Base-by-base conservation (phyloP, 139 green algal genomes). In the Raphidocelis subcapitata region DNA sequence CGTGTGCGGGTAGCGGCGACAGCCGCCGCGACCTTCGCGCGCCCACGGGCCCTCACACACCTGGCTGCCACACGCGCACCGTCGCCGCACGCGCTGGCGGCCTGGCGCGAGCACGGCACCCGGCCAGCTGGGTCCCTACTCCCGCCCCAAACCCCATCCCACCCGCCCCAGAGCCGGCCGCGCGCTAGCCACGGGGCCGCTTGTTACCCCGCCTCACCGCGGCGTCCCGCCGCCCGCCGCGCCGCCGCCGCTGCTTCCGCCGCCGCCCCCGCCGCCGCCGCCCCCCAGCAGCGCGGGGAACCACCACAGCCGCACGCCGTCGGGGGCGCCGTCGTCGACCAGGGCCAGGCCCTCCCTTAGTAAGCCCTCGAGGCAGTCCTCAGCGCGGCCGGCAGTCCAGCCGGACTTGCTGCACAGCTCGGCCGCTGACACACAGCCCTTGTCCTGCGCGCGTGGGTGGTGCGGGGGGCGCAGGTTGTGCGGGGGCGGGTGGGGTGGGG, bases 261-360 rank as follows among this genome's bases (percentile, higher is more conserved):
- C 54, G n/a, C 54, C 15, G n/a, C n/a, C n/a, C n/a, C n/a, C n/a
- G n/a, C 57, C 57, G 23, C 57, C 57, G 16, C 20, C 57, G 14
- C 57, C 26, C 12, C 14, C 57, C 24, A 16, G 16, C 46, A 90
- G 44, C 62, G 85, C 91, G 1, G 90, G 90, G 67, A 95, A 94
- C 90, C 90, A 95, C 71, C 84, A 92, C 69, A 92, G 73, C 5
- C 87, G 77, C 33, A 84, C 67, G 0, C 80, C 73, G 24, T 66
- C 73, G 23, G 86, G 81, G 2, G 75, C 79, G 0, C 79, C 81
- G 47, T 78, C 72, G 41, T 97, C 93, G 16, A 95, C 70, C 76
- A 94, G 83, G 2, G 91, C 85, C 54, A 94, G 68, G 3, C 88
- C 91, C 55, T 95, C 87, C 26, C 72, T 81, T 21, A 90, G 67